These are phyloP conservation scores for Termitomyces eurrhizus DNA, from an alignment of 768 basidiomycete genomes.

Conservation along the genomic window DNA sequence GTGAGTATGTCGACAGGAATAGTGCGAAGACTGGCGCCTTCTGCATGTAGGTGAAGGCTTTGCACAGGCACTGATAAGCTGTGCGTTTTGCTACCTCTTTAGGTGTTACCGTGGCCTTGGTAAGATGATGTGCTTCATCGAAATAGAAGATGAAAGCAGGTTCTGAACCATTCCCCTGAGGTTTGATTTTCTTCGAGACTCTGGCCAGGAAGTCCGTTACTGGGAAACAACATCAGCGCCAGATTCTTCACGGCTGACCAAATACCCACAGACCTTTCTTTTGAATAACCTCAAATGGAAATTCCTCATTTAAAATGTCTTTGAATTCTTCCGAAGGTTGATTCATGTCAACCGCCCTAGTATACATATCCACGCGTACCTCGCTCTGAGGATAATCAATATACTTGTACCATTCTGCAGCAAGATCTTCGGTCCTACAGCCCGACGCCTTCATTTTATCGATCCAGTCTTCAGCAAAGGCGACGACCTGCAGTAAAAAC, in stretches of 20 bases:
- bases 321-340: neutral
- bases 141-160: too few species aligned
- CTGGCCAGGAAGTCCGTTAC: neutral
- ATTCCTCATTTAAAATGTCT: neutral
- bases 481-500: neutral
- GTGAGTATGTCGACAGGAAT: too few species aligned
- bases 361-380: neutral
- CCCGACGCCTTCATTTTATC: neutral
- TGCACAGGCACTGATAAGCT: too few species aligned
- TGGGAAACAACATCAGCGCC: neutral
- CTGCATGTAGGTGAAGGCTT: too few species aligned
- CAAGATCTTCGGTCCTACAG: accelerated
- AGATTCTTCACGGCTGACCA: neutral
- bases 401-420: neutral
- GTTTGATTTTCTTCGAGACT: too few species aligned
- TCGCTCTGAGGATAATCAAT: neutral
- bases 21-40: too few species aligned
- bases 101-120: too few species aligned
- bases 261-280: neutral
- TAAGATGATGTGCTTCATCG: too few species aligned
- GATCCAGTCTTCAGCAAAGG: neutral
- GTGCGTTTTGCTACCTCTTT: too few species aligned
- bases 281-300: neutral
- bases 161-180: too few species aligned
- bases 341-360: neutral